These are phyloP conservation scores for Batrachochytrium dendrobatidis DNA, from an alignment of 371 early-diverging fungal species.

Conservation along the genomic window DNA sequence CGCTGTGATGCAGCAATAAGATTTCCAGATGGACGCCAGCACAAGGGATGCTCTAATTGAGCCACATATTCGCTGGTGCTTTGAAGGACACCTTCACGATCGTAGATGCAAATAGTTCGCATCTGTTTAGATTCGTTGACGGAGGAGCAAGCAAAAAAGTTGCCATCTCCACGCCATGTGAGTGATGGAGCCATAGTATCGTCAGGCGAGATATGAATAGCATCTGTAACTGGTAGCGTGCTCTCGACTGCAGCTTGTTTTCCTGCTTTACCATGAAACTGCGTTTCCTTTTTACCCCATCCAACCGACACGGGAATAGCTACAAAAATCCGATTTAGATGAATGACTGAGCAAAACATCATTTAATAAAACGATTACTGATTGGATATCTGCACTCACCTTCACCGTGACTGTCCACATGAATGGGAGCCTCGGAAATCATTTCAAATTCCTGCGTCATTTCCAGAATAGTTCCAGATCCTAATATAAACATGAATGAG, in stretches of 20 bases:
- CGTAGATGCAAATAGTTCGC: constrained; percentile 71
- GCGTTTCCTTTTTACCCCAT: constrained; percentile 96
- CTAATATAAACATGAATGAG: constrained; percentile 1
- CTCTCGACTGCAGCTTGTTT: constrained; percentile 47
- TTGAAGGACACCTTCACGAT: constrained; percentile 77
- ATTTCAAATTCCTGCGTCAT: constrained; percentile 93
- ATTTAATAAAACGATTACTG: too few relatives aligned
- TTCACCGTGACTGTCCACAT: constrained; percentile 61
- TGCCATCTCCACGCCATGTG: constrained; percentile 90
- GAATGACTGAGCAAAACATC: too few relatives aligned
- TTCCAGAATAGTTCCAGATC: constrained; percentile 65
- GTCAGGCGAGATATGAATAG: constrained; percentile 42
- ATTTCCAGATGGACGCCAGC: constrained; percentile 87
- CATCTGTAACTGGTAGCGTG: constrained; percentile 13
- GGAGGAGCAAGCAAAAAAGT: constrained; percentile 64
- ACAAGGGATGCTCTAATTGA: constrained; percentile 69
- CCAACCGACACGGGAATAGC: constrained; percentile 77
- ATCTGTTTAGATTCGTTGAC: constrained; percentile 45
- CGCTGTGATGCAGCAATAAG: constrained; percentile 79
- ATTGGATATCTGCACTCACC: too few relatives aligned
- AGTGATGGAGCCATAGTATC: constrained; percentile 73
- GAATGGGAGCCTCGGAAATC: constrained; percentile 66
- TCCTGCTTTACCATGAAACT: constrained; percentile 90
- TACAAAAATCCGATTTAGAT: constrained; percentile 15
- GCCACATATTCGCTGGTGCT: constrained; percentile 75